phyloP scores from a whole-genome alignment of 225 moss, liverwort and hornwort genomes.

The Physcomitrellopsis africana region DNA sequence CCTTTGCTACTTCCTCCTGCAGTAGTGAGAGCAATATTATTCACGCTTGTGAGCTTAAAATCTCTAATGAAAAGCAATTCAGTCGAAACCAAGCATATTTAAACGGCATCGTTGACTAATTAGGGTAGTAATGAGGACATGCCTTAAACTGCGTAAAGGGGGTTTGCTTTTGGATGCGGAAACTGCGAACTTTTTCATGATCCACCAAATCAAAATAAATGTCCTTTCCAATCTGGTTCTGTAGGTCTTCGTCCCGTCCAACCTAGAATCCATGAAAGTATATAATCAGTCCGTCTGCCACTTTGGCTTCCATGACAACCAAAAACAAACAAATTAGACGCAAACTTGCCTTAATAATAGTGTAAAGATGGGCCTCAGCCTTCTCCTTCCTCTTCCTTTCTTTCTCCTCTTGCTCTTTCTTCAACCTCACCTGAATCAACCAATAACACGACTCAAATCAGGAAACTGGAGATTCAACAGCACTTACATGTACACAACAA shows the following conservation, averaged over 20 bases:
- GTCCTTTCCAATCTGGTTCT: conserved; percentile 90
- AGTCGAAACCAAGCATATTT: neutral
- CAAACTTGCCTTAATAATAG: conserved; percentile 84
- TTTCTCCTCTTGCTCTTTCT: conserved; percentile 98
- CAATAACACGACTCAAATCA: neutral
- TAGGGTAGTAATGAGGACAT: neutral
- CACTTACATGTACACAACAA: neutral
- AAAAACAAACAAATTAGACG: neutral
- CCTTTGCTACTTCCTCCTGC: conserved; percentile 94
- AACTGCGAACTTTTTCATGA: conserved; percentile 91
- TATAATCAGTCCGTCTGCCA: neutral
- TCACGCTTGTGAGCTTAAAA: neutral
- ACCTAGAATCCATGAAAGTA: conserved; percentile 50
- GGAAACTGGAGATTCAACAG: conserved; percentile 1
- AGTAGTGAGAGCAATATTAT: neutral
- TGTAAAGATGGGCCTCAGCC: conserved; percentile 96
- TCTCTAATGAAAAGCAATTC: neutral
- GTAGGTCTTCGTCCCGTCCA: conserved; percentile 91
- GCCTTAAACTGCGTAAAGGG: conserved; percentile 91
- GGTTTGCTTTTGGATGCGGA: conserved; percentile 95
- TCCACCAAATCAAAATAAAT: conserved; percentile 95
- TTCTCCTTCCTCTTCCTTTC: conserved; percentile 97
- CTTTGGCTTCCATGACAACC: no score
- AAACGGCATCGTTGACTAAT: neutral
- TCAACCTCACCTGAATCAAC: conserved; percentile 68